Base-by-base conservation (phyloP, 2,329 filamentous ascomycete genomes). In the Alternaria gansuensis region DNA sequence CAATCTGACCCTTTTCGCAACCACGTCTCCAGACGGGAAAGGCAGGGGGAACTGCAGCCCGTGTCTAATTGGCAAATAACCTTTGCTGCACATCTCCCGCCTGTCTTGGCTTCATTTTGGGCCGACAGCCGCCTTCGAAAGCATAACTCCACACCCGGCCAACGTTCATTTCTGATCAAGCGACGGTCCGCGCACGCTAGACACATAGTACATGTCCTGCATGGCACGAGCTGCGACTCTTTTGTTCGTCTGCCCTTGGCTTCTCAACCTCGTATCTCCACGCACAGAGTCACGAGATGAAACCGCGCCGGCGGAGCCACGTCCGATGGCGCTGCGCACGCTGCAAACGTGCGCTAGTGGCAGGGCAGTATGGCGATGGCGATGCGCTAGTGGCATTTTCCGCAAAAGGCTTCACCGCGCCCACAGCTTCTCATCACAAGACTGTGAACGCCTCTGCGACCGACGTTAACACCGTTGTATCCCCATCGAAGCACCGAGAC, bases 61-160 rank as follows among this genome's bases (percentile, higher is more conserved):
- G 28, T 23, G 33, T 36, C 24, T 40, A 43, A 57, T 57, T 57
- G 54, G 54, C 26, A 33, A 37, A 34, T 21, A 36, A 7, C 24
- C 14, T n/a, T 36, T 21, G 39, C n/a, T 57, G 54, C 54, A 53
- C 54, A 57, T 51, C 48, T 33, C 54, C 48, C 13, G 21, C 33
- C 17, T 45, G 49, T 29, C 54, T 57, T 57, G 54, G 49, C 49
- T 36, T 52, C 54, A 57, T 39, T 53, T 24, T 23, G 36, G 23
- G 37, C 45, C 53, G 21, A 39, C 41, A 39, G 50, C 36, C 44
- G 50, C 36, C 44, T 33, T 51, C 40, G 17, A 26, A n/a, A 57
- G 43, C 43, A 57, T 11, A 24, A 41, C 49, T 40, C 49, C 49
- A 51, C 44, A 48, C 31, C 44, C 44, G 44, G 44, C 44, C 41